phyloP scores from a whole-genome alignment of 129 eudicot genomes.

The Lonicera japonica region DNA sequence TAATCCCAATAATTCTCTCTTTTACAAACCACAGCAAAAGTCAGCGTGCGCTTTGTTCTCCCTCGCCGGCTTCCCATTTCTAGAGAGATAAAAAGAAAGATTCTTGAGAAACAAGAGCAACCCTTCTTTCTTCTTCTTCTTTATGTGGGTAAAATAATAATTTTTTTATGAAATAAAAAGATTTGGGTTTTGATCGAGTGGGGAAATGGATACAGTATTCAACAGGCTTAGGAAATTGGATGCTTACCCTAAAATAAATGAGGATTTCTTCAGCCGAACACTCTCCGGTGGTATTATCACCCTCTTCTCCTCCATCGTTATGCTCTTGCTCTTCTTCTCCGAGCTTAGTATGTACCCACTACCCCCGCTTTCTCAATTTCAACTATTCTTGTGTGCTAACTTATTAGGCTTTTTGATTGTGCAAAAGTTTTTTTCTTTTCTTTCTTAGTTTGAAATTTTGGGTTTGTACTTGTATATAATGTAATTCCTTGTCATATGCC shows the following conservation, averaged over 20 bases:
- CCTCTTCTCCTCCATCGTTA: conserved; percentile 56
- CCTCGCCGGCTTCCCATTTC: too few species aligned
- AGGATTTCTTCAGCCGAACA: conserved; percentile 80
- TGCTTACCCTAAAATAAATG: conserved; percentile 81
- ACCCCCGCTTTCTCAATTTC: background rate
- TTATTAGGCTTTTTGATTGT: conserved; percentile 7
- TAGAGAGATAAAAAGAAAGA: too few species aligned
- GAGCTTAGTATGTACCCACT: conserved; percentile 66
- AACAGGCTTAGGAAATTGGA: conserved; percentile 68
- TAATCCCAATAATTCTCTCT: too few species aligned
- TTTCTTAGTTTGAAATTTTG: background rate
- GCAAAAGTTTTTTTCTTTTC: background rate
- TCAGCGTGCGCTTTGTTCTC: too few species aligned
- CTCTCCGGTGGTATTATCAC: conserved; percentile 85
- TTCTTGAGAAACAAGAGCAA: too few species aligned
- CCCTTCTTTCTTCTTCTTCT: background rate
- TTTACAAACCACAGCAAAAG: too few species aligned
- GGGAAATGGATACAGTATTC: conserved; percentile 45
- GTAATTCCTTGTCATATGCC: too few species aligned
- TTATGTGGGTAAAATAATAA: too few species aligned
- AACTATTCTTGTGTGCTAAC: too few species aligned
- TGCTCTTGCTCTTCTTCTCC: conserved; percentile 63
- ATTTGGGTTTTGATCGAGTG: background rate
- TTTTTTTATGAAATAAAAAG: too few species aligned
- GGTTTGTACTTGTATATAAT: background rate